Percentiles rank a stretch among this genome's conserved stretches.
These are phyloP conservation scores for Phytophthora agathidicida DNA, from an alignment of 352 stramenopile genomes.

Conservation along the genomic window DNA sequence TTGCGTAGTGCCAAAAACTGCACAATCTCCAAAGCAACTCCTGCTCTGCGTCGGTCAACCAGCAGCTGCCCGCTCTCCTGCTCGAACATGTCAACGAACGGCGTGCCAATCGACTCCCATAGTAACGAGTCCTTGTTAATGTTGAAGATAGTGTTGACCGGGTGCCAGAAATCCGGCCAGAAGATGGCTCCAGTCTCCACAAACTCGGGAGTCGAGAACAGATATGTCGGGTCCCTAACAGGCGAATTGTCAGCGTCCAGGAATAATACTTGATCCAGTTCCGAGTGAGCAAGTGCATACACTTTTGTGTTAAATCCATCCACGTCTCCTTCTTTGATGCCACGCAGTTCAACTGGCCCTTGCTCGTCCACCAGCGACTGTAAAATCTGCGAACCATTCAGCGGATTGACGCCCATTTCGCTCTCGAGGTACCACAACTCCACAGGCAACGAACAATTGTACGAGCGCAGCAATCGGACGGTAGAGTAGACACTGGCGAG, in stretches of 20 bases:
- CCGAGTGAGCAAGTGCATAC: slow-evolving; percentile 42
- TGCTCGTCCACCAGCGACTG: slow-evolving; percentile 27
- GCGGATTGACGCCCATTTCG: slow-evolving; percentile 32
- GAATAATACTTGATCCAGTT: slow-evolving; percentile 52
- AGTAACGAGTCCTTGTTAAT: slow-evolving; percentile 52
- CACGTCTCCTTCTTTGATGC: slow-evolving; percentile 31
- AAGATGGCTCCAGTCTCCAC: slow-evolving; percentile 48
- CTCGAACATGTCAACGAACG: slow-evolving; percentile 65
- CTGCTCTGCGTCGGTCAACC: slow-evolving; percentile 41
- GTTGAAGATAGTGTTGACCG: slow-evolving; percentile 63
- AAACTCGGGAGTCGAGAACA: slow-evolving; percentile 53
- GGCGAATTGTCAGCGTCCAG: slow-evolving; percentile 65
- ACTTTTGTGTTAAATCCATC: slow-evolving; percentile 61
- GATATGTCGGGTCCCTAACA: slow-evolving; percentile 48
- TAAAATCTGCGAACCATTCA: slow-evolving; percentile 24
- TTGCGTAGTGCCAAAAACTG: slow-evolving; percentile 45
- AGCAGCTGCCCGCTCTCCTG: slow-evolving; percentile 66
- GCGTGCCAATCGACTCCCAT: slow-evolving; percentile 52
- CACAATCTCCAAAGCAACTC: slow-evolving; percentile 33
- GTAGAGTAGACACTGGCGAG: slow-evolving; percentile 44
- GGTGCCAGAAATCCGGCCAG: slow-evolving; percentile 76
- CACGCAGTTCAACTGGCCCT: slow-evolving; percentile 27
- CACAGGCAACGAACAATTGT: slow-evolving; percentile 44
- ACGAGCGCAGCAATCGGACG: slow-evolving; percentile 38
- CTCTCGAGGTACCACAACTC: slow-evolving; percentile 55